Conservation (phyloP, 441 rosid species). For the Erysimum cheiri region DNA sequence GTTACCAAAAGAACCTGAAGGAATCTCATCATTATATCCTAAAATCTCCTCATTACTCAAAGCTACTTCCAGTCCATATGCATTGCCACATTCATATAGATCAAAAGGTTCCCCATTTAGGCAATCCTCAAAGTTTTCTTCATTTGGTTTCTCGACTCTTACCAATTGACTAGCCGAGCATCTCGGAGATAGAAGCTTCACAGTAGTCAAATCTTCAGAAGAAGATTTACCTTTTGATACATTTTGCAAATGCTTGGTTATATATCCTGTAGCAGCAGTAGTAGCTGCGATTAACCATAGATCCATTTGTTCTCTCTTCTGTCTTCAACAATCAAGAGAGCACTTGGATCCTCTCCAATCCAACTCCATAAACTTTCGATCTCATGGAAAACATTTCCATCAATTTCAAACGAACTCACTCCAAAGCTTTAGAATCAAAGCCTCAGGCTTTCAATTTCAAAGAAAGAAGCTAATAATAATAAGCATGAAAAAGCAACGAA, state of each 20-base stretch:
- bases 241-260: constrained; percentile 61
- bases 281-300: constrained; percentile 71
- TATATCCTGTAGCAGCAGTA: constrained; percentile 73
- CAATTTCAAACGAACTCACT: constrained; percentile 25
- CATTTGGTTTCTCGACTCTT: constrained; percentile 43
- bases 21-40: neutral
- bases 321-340: constrained; percentile 14
- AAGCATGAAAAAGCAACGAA: constrained; percentile 4
- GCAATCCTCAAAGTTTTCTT: constrained; percentile 45
- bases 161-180: constrained; percentile 37
- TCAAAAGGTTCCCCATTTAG: constrained; percentile 36
- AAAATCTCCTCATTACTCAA: constrained; percentile 6
- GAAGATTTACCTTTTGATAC: constrained; percentile 43
- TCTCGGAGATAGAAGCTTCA: constrained; percentile 45
- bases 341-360: constrained; percentile 8
- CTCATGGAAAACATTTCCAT: neutral
- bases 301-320: constrained; percentile 57
- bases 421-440: constrained; percentile 15
- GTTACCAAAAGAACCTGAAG: constrained; percentile 37
- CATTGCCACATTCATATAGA: constrained; percentile 24
- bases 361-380: constrained; percentile 13
- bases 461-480: neutral
- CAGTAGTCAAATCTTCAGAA: constrained; percentile 42
- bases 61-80: constrained; percentile 23
- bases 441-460: constrained; percentile 12